These are phyloP conservation scores for Sclerotinia subarctica DNA, from an alignment of 2,329 filamentous ascomycete genomes.

Conservation along the genomic window DNA sequence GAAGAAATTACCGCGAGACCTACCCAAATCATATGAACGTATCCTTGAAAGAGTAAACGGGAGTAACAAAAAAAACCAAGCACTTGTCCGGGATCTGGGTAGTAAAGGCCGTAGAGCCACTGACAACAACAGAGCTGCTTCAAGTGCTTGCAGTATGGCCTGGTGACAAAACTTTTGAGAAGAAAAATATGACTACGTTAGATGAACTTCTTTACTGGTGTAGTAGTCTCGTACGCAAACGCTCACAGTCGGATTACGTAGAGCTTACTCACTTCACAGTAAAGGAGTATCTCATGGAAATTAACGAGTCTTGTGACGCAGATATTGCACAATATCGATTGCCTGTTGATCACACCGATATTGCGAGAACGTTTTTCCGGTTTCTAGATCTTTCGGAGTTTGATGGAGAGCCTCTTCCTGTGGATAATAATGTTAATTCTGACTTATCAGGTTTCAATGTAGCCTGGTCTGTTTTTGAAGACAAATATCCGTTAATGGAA, in stretches of 20 bases:
- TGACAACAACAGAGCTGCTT: constrained; percentile 18
- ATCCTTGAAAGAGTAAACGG: constrained; percentile 34
- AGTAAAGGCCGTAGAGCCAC: not conserved
- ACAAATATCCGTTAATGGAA: not conserved
- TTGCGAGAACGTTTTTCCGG: not conserved
- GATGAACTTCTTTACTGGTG: constrained; percentile 29
- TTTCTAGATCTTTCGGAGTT: not conserved
- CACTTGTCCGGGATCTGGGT: constrained; percentile 30
- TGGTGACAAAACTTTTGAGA: constrained; percentile 22
- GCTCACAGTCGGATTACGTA: constrained; percentile 17
- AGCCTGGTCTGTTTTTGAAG: not conserved
- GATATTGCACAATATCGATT: constrained; percentile 12
- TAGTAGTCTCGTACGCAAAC: constrained; percentile 31
- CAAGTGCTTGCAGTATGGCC: constrained; percentile 26
- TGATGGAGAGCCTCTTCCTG: not conserved
- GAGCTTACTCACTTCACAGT: constrained; percentile 36
- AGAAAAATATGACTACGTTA: constrained; percentile 26
- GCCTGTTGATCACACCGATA: not conserved
- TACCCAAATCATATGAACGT: constrained; percentile 34
- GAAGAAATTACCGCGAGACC: constrained; percentile 23
- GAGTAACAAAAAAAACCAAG: constrained; percentile 26
- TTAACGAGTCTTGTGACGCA: constrained; percentile 7
- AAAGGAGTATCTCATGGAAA: constrained; percentile 28
- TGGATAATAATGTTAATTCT: not conserved
- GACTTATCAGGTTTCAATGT: not conserved